Percentiles rank a stretch among this genome's conserved stretches.
Evolutionary conservation across 164 flowering plant genomes (phyloP).

Genomic region (Annona squamosa): DNA sequence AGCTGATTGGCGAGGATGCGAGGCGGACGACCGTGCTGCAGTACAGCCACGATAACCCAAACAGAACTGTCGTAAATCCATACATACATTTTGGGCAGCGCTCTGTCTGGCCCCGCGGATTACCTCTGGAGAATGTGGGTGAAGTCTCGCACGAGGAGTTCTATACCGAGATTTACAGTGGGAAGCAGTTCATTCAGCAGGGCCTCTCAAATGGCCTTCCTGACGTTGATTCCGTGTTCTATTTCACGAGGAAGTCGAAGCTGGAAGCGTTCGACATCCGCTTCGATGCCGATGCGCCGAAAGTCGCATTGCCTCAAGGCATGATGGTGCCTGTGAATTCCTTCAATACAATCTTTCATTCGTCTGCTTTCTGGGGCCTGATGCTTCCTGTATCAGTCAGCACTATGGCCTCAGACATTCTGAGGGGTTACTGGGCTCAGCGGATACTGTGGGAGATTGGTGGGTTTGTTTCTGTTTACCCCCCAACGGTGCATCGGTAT

Average conservation of each 20-base stretch:
- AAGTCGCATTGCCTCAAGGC: constrained; percentile 95
- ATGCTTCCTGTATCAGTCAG: constrained; percentile 98
- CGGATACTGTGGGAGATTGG: constrained; percentile 97
- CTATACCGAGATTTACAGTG: constrained; percentile 87
- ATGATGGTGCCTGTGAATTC: constrained; percentile 89
- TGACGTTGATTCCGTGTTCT: constrained; percentile 96
- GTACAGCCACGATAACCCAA: constrained; percentile 77
- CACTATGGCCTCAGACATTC: constrained; percentile 90
- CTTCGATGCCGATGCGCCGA: constrained; percentile 80
- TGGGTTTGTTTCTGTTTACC: constrained; percentile 84
- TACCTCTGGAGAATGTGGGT: constrained; percentile 93
- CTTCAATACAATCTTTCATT: constrained; percentile 80
- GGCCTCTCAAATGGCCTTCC: constrained; percentile 95
- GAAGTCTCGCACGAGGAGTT: constrained; percentile 76
- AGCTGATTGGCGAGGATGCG: constrained; percentile 70
- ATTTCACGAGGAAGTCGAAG: constrained; percentile 76
- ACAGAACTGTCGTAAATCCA: constrained; percentile 81
- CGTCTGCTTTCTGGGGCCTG: constrained; percentile 91
- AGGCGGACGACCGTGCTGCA: constrained; percentile 72
- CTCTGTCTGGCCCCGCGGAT: constrained; percentile 96
- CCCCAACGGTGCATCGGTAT: constrained; percentile 78
- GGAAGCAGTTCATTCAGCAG: constrained; percentile 91
- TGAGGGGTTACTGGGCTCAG: constrained; percentile 97
- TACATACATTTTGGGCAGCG: constrained; percentile 95
- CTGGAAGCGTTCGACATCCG: constrained; percentile 84